phyloP scores from a whole-genome alignment of 106 monocot genomes.

The Dendrobium nobile region DNA sequence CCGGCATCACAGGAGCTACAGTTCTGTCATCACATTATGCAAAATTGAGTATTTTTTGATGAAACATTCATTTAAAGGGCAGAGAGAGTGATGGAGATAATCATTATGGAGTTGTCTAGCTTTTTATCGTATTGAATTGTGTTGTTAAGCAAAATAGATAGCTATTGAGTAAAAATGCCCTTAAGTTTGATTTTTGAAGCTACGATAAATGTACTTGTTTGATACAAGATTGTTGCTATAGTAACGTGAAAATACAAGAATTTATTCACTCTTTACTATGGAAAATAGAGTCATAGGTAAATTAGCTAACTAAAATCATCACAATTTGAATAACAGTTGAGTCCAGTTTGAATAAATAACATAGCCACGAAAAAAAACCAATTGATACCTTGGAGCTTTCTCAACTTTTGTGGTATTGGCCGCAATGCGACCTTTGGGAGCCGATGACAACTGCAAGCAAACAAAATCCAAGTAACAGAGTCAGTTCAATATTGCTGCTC shows the following conservation, averaged over 20 bases:
- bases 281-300: background rate
- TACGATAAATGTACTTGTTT: background rate
- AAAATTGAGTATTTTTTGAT: no score
- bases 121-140: no score
- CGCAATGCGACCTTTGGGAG: slow-evolving; percentile 68
- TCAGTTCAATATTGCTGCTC: background rate
- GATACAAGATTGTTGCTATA: background rate
- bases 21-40: background rate
- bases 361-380: background rate
- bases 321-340: no score
- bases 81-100: no score
- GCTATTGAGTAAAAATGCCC: no score
- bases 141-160: no score
- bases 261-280: background rate
- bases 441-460: slow-evolving; percentile 52
- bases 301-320: background rate
- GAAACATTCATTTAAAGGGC: no score
- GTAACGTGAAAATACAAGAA: background rate
- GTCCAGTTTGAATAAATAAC: no score
- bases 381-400: slow-evolving; percentile 1
- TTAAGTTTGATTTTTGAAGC: no score
- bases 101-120: no score
- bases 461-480: slow-evolving; percentile 1
- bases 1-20: background rate
- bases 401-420: slow-evolving; percentile 31